A percentile compares a stretch with the other conserved stretches of the same genome.
phyloP scores from a whole-genome alignment of 2,329 filamentous ascomycete species.

The Nemania abortiva region DNA sequence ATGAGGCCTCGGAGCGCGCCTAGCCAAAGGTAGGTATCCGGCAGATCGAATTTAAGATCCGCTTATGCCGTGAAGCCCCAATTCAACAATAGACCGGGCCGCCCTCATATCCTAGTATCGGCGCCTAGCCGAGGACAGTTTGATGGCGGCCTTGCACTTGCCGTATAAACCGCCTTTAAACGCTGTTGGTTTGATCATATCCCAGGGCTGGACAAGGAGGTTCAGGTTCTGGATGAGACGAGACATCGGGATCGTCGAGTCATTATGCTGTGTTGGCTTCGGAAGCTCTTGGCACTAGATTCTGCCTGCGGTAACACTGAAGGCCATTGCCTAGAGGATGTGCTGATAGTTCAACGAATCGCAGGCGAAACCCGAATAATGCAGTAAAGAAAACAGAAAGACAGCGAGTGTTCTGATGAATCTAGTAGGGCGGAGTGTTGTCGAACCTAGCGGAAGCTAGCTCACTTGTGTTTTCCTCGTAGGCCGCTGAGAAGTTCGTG shows the following conservation, averaged over 20 bases:
- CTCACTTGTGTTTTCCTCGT: slow-evolving; percentile 57
- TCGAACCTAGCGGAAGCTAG: slow-evolving; percentile 61
- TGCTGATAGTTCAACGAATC: neutral
- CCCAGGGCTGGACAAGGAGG: slow-evolving; percentile 63
- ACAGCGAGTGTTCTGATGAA: slow-evolving; percentile 58
- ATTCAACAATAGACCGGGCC: slow-evolving; percentile 45
- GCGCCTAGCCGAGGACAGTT: slow-evolving; percentile 62
- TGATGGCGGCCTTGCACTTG: slow-evolving; percentile 61
- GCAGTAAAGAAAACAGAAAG: too few relatives aligned
- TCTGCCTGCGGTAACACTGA: slow-evolving; percentile 62
- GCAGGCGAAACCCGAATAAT: neutral
- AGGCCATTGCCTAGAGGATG: slow-evolving; percentile 59
- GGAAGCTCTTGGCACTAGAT: slow-evolving; percentile 65
- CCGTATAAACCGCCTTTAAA: slow-evolving; percentile 63
- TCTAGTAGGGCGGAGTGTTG: slow-evolving; percentile 62
- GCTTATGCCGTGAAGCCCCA: slow-evolving; percentile 53
- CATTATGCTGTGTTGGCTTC: slow-evolving; percentile 55
- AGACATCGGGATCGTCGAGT: slow-evolving; percentile 57
- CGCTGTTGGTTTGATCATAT: slow-evolving; percentile 62
- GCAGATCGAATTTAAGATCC: slow-evolving; percentile 61
- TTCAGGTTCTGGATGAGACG: slow-evolving; percentile 65
- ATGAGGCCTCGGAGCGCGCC: slow-evolving; percentile 50
- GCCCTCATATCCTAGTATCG: slow-evolving; percentile 38
- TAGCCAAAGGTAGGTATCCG: slow-evolving; percentile 65
- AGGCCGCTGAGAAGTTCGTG: slow-evolving; percentile 58